phyloP scores from a whole-genome alignment of 1,139 yeast genomes.

The Taphrina wiesneri region DNA sequence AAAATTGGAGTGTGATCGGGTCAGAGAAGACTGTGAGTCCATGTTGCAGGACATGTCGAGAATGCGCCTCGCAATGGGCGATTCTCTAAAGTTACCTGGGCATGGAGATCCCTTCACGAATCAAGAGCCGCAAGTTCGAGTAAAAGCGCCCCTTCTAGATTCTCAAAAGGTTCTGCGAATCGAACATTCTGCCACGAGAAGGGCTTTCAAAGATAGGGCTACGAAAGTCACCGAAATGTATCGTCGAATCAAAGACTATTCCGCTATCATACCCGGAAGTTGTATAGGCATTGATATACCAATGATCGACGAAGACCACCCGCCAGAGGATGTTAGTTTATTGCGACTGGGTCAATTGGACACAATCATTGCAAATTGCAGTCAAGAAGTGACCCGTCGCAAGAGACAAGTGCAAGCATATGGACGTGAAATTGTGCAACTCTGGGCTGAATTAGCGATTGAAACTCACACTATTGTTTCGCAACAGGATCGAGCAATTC shows the following conservation, averaged over 20 bases:
- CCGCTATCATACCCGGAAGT: background rate
- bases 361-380: conserved; percentile 8
- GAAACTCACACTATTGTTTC: conserved; percentile 7
- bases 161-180: conserved; percentile 16
- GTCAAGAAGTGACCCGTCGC: conserved; percentile 2
- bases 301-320: background rate
- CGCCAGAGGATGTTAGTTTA: conserved; percentile 31
- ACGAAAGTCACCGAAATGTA: conserved; percentile 9
- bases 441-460: conserved; percentile 29
- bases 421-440: conserved; percentile 19
- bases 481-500: conserved; percentile 13
- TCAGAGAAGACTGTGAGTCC: conserved; percentile 16
- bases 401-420: conserved; percentile 15
- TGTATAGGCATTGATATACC: conserved; percentile 9
- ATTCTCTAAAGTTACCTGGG: background rate
- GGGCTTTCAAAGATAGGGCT: conserved; percentile 15
- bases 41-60: conserved; percentile 24
- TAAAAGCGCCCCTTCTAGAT: conserved; percentile 24
- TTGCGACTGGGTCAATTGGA: conserved; percentile 22
- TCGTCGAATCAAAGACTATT: background rate
- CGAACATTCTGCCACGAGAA: conserved; percentile 16
- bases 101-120: conserved; percentile 11
- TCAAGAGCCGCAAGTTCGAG: background rate
- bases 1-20: conserved; percentile 19
- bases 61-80: conserved; percentile 29